Evolutionary conservation across 805 yeast genomes (phyloP), one percentile per base, ranked within the genome.

Genomic region (Lipomyces mesembrius): DNA sequence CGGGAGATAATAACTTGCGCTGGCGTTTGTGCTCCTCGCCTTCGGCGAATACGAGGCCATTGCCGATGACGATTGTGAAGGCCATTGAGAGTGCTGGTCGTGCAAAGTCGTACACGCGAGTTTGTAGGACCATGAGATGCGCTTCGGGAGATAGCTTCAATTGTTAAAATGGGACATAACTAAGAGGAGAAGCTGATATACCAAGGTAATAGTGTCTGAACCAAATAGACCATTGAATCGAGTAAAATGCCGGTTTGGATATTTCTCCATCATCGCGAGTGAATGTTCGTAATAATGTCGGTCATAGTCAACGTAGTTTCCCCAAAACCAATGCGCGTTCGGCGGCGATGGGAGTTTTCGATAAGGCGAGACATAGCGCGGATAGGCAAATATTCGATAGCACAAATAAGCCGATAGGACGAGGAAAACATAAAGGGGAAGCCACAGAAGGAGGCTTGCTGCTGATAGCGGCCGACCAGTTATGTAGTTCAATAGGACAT

Each of bases 11-110:
- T 12, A 62, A 57, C 39, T 57, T 65, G 12, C 66, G 58, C 57
- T 65, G 68, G 4, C 17, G n/a, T 17, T 35, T 39, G 43, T 68
- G 71, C 37, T 37, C 60, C 14, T 65, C 59, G 32, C 71, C 71
- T 39, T 68, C 71, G 5, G 69, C 51, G 37, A 65, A 65, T 2
- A 65, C 65, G 2, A 68, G 22, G 2, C 71, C 71, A 29, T 65
- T 56, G 12, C 71, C 71, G 22, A 68, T 52, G 9, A 65, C 29
- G 9, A 27, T 46, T 11, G 46, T 57, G 53, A 62, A 65, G 5
- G 63, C 62, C 25, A 17, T 51, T 22, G 67, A 22, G 9, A 65
- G 25, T 0, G 11, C 17, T 37, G 71, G 71, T 64, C 63, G 65
- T 11, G 61, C 56, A 17, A 59, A 62, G 12, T 62, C 59, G 56